phyloP scores from a whole-genome alignment of 179 eudicot genomes.

The Beta lomatogona region DNA sequence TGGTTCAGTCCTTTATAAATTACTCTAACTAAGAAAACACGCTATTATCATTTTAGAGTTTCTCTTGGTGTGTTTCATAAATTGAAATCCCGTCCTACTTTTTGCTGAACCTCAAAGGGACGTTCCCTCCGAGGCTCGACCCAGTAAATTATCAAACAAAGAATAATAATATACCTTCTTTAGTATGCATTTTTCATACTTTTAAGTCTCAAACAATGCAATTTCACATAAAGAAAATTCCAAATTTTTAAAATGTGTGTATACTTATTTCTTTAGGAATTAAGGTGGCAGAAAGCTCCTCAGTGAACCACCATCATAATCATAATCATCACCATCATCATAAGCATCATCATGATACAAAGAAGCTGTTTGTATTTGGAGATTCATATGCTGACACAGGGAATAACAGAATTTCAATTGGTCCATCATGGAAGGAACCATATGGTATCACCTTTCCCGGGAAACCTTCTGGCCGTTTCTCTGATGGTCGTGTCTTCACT shows the following conservation, averaged over 20 bases:
- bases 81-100: no score
- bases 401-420: slow-evolving; percentile 10
- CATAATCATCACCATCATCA: not conserved
- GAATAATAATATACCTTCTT: no score
- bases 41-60: no score
- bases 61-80: no score
- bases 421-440: slow-evolving; percentile 29
- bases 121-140: no score
- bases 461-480: slow-evolving; percentile 35
- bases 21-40: no score
- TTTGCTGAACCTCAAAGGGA: no score
- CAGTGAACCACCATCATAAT: not conserved
- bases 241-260: not conserved
- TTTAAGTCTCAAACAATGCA: not conserved
- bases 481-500: slow-evolving; percentile 40
- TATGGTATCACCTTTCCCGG: slow-evolving; percentile 39
- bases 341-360: not conserved
- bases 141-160: no score
- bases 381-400: slow-evolving; percentile 41
- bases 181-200: no score
- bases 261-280: not conserved
- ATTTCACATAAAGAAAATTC: not conserved
- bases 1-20: no score
- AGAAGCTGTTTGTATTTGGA: slow-evolving; percentile 35
- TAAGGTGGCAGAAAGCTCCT: slow-evolving; percentile 6